Percentiles rank a stretch among this genome's conserved stretches.
Conservation (phyloP, 805 yeast genomes). For the Ogataea siamensis region DNA sequence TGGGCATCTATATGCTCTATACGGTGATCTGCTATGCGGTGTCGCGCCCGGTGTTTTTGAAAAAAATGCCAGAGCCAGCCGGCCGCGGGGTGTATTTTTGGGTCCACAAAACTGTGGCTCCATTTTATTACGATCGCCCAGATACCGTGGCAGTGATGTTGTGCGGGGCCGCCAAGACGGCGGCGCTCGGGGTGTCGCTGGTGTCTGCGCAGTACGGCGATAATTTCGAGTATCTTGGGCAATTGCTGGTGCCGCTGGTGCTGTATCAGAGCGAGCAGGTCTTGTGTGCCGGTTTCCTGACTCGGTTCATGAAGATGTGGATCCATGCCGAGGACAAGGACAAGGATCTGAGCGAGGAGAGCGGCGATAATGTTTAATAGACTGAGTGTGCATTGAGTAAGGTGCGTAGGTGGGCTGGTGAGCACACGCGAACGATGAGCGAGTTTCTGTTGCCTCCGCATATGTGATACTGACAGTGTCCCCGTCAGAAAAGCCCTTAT, state of each 20-base stretch:
- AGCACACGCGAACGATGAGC: too few species aligned
- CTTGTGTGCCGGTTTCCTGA: constrained; percentile 71
- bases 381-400: too few species aligned
- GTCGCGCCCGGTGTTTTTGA: constrained; percentile 57
- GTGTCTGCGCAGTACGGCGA: constrained; percentile 65
- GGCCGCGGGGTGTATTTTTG: constrained; percentile 45
- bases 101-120: constrained; percentile 46
- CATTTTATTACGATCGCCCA: constrained; percentile 65
- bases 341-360: constrained; percentile 1
- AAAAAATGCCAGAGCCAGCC: constrained; percentile 44
- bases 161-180: constrained; percentile 93
- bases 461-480: not conserved
- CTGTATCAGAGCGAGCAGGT: constrained; percentile 88
- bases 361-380: not conserved
- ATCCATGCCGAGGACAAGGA: constrained; percentile 37
- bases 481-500: constrained; percentile 25
- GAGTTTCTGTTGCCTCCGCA: too few species aligned
- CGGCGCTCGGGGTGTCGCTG: constrained; percentile 85
- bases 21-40: constrained; percentile 57
- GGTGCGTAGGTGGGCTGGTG: too few species aligned
- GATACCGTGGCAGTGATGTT: constrained; percentile 81
- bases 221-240: constrained; percentile 59
- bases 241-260: constrained; percentile 75
- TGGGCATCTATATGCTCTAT: constrained; percentile 76
- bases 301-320: constrained; percentile 70